Evolutionary conservation across 2,329 filamentous ascomycete species (phyloP), one percentile per base, ranked within the genome.

Genomic region (Penicillium sp.): DNA sequence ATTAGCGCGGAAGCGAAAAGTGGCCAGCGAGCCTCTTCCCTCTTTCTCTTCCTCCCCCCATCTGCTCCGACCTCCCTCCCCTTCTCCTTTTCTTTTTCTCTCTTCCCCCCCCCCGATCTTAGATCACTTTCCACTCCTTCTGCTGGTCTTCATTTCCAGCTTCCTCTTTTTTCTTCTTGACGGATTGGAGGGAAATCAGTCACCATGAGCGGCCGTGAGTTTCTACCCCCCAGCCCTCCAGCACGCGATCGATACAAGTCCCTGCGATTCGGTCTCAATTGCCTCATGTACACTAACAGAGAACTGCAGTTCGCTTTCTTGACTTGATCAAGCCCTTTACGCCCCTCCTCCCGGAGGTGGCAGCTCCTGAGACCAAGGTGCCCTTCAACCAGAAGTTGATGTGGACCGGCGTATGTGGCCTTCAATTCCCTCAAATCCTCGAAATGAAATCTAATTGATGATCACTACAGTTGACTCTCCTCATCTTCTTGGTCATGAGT

Each of bases 401-500:
- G 89, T 94, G 89, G 89, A 94, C 89, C 63, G 89, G 88, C 74
- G 79, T 81, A 77, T 67, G 76, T 72, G 58, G 42, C 53, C 41
- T 52, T 57, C 36, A 39, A 39, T 39, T 39, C 36, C 18, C 36
- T 39, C 47, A 45, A 47, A 42, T 51, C 53, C 45, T 49, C 42
- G 55, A 33, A 42, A 45, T 47, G 51, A 16, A 48, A 50, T 9
- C 53, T 56, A 44, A 62, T 52, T 45, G 57, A 62, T 39, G 58
- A 57, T 42, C 47, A 50, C 63, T 60, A 50, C 58, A 81, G 78
- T 85, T 93, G 74, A 97, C 94, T 62, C 85, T 99, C 67, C 82
- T 99, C 76, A 95, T 97, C 80, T 99, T 99, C 85, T 81, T 99
- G 83, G 91, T 99, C 78, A 99, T 99, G 94, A 96, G 91, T 81